Base-by-base conservation (phyloP, 441 rosid species). In the Gossypium gossypioides region DNA sequence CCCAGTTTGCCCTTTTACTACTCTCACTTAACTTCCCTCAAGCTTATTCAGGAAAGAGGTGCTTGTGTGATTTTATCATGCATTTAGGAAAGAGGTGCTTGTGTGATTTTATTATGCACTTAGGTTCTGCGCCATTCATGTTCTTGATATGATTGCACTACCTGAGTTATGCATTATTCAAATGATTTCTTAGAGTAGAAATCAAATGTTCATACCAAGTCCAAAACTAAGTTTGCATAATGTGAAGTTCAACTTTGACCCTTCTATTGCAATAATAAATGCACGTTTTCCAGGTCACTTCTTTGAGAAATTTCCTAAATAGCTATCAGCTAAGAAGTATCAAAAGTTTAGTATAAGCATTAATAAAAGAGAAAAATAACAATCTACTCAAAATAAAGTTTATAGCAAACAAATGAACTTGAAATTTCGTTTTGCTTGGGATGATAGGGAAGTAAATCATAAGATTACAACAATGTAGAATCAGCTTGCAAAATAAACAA, bases 291-390 rank as follows among this genome's bases (percentile, higher is more conserved):
- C 58, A 25, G 42, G 18, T 46, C 8, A 66, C 32, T 66, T 24
- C 21, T 24, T 66, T n/a, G 70, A 46, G 40, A 27, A 66, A 46
- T 48, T 48, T 66, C n/a, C 71, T 7, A n/a, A 48, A 66, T 2
- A 15, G 71, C 57, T 48, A 66, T 48, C 58, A 50, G 71, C 58
- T 48, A 67, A 48, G 37, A 44, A 25, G 15, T 15, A 67, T 50
- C 58, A 67, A 18, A 25, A 67, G 12, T 25, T 67, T 22, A 6
- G 6, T 3, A 65, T 15, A 50, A 15, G 15, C 22, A 48, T 3
- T 66, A 25, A 29, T 24, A 48, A 9, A 4, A n/a, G 42, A 10
- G 59, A 64, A 69, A 52, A 68, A 10, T 18, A 52, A 54, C 19
- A 29, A 52, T 29, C 34, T 8, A 32, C 61, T 52, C 61, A 19